A percentile compares a stretch with the other conserved stretches of the same genome.
Conservation (phyloP, 2,329 filamentous ascomycete species). For the Stachybotrys echinatus region DNA sequence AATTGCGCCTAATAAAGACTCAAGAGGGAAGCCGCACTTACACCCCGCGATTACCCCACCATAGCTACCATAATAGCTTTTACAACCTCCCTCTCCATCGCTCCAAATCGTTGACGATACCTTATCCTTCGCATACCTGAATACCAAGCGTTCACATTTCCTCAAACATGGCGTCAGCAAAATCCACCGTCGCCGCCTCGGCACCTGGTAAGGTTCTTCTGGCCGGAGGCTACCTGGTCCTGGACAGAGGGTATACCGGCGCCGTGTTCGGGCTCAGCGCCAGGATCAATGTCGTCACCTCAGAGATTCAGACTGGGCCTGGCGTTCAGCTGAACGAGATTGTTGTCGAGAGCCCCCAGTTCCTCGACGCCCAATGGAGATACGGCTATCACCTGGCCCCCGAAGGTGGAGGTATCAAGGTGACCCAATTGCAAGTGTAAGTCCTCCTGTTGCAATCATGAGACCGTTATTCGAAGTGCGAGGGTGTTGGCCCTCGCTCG, state of each 20-base stretch:
- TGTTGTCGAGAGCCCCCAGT: conserved; percentile 87
- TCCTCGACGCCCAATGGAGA: conserved; percentile 78
- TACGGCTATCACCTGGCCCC: conserved; percentile 71
- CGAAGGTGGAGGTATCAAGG: conserved; percentile 72
- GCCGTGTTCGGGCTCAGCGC: conserved; percentile 64
- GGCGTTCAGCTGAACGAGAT: conserved; percentile 67
- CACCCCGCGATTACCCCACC: neutral
- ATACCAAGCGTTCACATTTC: neutral
- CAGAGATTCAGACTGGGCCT: conserved; percentile 51
- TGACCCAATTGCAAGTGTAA: conserved; percentile 75
- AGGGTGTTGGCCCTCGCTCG: too few species aligned
- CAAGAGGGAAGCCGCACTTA: too few species aligned
- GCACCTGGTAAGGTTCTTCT: conserved; percentile 95
- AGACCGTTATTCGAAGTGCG: too few species aligned
- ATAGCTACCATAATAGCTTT: neutral
- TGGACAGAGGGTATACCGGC: conserved; percentile 81
- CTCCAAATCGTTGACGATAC: too few species aligned
- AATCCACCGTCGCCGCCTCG: conserved; percentile 60
- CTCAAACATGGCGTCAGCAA: conserved; percentile 12
- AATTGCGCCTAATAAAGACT: too few species aligned
- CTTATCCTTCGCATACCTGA: neutral
- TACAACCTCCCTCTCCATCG: too few species aligned
- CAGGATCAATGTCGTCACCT: conserved; percentile 60
- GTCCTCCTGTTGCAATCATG: conserved; percentile 37
- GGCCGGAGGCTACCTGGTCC: conserved; percentile 89